Base-by-base conservation (phyloP, 2,329 filamentous ascomycete species). In the Phyllachora maydis region DNA sequence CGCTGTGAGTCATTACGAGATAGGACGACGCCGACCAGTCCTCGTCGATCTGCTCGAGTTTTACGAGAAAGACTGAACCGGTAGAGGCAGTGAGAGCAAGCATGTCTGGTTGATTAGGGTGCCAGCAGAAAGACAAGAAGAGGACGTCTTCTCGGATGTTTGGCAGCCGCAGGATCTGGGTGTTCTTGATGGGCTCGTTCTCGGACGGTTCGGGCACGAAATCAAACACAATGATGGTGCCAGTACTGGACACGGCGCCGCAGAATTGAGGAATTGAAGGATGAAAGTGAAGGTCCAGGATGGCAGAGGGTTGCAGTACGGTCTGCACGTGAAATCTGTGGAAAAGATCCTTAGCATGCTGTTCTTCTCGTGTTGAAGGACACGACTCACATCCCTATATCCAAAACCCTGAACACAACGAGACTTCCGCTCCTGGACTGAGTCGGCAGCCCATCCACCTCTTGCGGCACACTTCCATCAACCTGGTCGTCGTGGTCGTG, bases 231-330 rank as follows among this genome's bases (percentile, higher is more conserved):
- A 60, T 60, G 8, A 90, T 48, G 0, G 60, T 59, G 0, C 74
- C 78, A 1, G 74, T 78, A 30, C 81, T 92, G 2, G 76, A 78
- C 6, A 79, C 78, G 3, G 73, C 67, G 7, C 69, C 81, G 25
- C 91, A 58, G 4, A 75, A 48, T 15, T 58, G 55, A 23, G 46
- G 49, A 6, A 36, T 36, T 25, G 54, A 39, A 2, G 63, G 65
- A 29, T 72, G 66, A 43, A 93, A 95, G 35, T 83, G 78, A 15
- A 93, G 53, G 41, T 93, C 83, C 25, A 93, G 60, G 14, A 93
- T 61, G 5, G 79, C 83, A 24, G 70, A 79, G 4, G 68, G 61
- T 12, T 76, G 67, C 4, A 52, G 38, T 4, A 71, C 32, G 1
- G 60, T 71, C 38, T 78, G 65, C 4, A 72, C 37, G 26, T 59